Percentiles rank a stretch among this genome's conserved stretches.
Evolutionary conservation across 345 rosid species (phyloP).

Genomic region (Anastatica hierochuntica): DNA sequence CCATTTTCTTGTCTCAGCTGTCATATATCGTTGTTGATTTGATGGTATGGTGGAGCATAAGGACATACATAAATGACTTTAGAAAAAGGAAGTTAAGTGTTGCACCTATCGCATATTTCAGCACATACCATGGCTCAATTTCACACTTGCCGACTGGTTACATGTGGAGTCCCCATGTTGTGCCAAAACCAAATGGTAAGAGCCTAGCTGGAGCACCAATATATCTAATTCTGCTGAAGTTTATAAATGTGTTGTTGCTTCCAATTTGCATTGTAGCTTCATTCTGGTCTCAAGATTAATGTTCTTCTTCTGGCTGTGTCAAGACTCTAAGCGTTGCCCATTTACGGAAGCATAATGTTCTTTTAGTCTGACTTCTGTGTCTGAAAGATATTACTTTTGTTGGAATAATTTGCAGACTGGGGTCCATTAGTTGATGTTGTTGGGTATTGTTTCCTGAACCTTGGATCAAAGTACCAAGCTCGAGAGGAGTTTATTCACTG

Average conservation of each 20-base stretch:
- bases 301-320: too few relatives aligned
- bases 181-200: constrained; percentile 94
- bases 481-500: constrained; percentile 55
- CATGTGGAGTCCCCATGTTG: constrained; percentile 97
- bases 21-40: constrained; percentile 91
- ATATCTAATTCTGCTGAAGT: background rate
- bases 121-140: constrained; percentile 88
- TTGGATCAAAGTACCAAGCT: constrained; percentile 73
- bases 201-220: background rate
- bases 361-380: too few relatives aligned
- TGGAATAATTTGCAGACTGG: constrained; percentile 63
- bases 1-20: constrained; percentile 42
- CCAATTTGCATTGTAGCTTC: too few relatives aligned
- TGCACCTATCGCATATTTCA: constrained; percentile 86
- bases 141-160: constrained; percentile 95
- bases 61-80: constrained; percentile 87
- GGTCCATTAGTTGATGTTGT: constrained; percentile 87
- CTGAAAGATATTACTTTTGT: constrained; percentile 2
- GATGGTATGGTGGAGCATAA: constrained; percentile 96
- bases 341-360: too few relatives aligned
- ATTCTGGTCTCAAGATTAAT: too few relatives aligned
- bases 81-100: constrained; percentile 79
- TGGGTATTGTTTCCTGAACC: constrained; percentile 89
- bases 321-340: too few relatives aligned
- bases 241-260: too few relatives aligned